phyloP scores from a whole-genome alignment of 129 eudicot genomes.

The Artemisia annua region DNA sequence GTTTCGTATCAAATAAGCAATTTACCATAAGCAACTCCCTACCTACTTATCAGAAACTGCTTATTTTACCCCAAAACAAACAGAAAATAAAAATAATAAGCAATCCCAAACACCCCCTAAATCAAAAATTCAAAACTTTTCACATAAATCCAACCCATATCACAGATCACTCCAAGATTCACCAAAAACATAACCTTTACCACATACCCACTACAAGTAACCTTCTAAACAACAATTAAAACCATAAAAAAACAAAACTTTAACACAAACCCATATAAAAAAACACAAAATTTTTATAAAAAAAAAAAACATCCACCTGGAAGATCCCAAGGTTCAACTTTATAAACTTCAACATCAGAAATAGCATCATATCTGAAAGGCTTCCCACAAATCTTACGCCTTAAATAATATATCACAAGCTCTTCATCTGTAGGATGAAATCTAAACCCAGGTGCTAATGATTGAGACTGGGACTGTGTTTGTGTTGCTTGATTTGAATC shows the following conservation, averaged over 20 bases:
- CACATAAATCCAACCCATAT: background rate
- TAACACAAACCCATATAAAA: background rate
- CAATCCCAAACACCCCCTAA: background rate
- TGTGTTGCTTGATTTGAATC: conserved; percentile 48
- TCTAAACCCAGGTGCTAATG: conserved; percentile 80
- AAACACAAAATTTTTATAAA: background rate
- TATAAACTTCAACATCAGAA: conserved; percentile 80
- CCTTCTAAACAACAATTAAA: background rate
- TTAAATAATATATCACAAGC: conserved; percentile 66
- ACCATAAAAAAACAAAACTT: background rate
- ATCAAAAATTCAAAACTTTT: no score
- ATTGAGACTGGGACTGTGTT: conserved; percentile 23
- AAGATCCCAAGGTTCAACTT: conserved; percentile 93
- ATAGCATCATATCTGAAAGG: conserved; percentile 66
- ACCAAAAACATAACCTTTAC: background rate
- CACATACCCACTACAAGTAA: background rate
- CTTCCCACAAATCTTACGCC: conserved; percentile 69
- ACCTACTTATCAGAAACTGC: no score
- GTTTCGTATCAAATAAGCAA: no score
- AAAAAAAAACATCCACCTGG: conserved; percentile 47
- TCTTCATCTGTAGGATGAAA: conserved; percentile 97
- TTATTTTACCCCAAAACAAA: background rate
- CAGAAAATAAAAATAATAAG: no score
- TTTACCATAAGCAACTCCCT: no score
- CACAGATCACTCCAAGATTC: background rate